Percentiles rank a stretch among this genome's conserved stretches.
Evolutionary conservation across 257 asterid genomes (phyloP).

Genomic region (Solanum virginianum): DNA sequence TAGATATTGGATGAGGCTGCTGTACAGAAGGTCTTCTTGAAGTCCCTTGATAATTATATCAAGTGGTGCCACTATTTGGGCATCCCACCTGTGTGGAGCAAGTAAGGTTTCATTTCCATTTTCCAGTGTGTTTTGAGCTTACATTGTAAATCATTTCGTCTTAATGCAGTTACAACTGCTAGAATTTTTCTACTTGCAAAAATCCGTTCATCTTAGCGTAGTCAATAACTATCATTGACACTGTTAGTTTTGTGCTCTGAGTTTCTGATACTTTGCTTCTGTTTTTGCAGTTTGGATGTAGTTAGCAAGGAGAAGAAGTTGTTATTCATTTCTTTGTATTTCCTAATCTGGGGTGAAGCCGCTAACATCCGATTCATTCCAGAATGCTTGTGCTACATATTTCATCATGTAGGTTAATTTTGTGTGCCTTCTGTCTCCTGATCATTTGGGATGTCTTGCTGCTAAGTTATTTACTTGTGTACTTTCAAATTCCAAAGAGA

Average conservation of each 20-base stretch:
- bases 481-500: not conserved
- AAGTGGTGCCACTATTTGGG: slow-evolving; percentile 89
- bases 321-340: slow-evolving; percentile 67
- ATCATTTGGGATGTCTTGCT: not conserved
- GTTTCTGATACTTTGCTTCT: not conserved
- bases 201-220: not conserved
- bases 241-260: not conserved
- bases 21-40: slow-evolving; percentile 69
- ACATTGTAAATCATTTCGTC: not conserved
- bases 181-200: not conserved
- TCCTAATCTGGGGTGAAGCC: slow-evolving; percentile 98
- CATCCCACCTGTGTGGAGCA: slow-evolving; percentile 85
- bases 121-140: not conserved
- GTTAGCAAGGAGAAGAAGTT: slow-evolving; percentile 89
- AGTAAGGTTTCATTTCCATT: slow-evolving; percentile 34
- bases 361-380: slow-evolving; percentile 94
- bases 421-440: not conserved
- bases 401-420: slow-evolving; percentile 73
- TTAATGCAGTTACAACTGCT: not conserved
- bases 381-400: slow-evolving; percentile 98
- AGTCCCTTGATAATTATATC: slow-evolving; percentile 90
- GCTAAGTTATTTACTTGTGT: not conserved
- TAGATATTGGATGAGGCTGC: slow-evolving; percentile 98
- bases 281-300: slow-evolving; percentile 60
- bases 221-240: not conserved